Base-by-base conservation (phyloP, 2,329 filamentous ascomycete species). In the Fusarium sp. region DNA sequence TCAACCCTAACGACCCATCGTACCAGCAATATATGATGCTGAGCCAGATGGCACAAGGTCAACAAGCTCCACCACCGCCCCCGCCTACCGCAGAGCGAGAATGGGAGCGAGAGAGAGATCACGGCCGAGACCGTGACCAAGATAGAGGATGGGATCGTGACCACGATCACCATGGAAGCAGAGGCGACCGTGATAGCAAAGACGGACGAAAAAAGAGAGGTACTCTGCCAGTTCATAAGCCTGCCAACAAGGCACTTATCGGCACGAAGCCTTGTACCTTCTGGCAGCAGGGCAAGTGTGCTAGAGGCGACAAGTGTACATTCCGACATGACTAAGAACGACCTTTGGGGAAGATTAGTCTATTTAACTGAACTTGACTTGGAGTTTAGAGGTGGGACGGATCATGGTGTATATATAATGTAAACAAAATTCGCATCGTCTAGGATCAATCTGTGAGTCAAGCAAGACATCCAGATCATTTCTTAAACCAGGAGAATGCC, bases 231-330 rank as follows among this genome's bases (percentile, higher is more conserved):
- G 79, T 78, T 11, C 82, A 84, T 63, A 80, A 83, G 61, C 80
- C 82, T 20, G 81, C 79, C 67, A 88, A 91, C 74, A 86, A 84
- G 63, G 84, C 85, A 16, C 82, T 89, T 16, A 88, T 89, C 51
- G 88, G 89, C 58, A 91, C 90, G 45, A 89, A 91, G 75, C 85
- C 90, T 8, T 93, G 91, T 78, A 86, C 86, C 22, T 94, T 92
- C 78, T 93, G 85, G 84, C 85, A 87, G 62, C 87, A 91, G 76
- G 91, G 91, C 16, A 90, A 90, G 76, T 93, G 91, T 80, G 88
- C 87, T 9, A 90, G 92, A 76, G 91, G 91, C 24, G 90, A 91
- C 38, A 89, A 89, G 74, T 93, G 91, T 81, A 93, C 91, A 4
- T 94, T 91, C 78, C 85, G 91, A 59, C 91, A 94, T 75, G 90